These are phyloP conservation scores for Platanthera guangdongensis DNA, from an alignment of 106 monocot genomes.

Conservation along the genomic window DNA sequence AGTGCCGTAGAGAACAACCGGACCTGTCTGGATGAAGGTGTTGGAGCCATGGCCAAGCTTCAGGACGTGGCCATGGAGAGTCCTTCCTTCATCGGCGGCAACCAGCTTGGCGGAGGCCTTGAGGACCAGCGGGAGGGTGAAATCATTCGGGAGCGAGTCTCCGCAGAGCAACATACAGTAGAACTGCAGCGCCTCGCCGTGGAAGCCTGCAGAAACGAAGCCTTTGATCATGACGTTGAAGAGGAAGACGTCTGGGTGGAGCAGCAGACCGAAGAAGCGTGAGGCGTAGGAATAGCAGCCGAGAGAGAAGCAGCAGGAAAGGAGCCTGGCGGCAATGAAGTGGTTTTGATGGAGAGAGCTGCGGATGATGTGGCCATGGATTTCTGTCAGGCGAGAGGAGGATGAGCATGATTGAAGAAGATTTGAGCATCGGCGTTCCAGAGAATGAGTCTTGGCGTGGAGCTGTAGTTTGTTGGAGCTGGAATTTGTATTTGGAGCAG, in stretches of 20 bases:
- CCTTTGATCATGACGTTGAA: background rate
- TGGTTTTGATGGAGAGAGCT: slow-evolving; percentile 11
- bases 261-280: slow-evolving; percentile 5
- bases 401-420: background rate
- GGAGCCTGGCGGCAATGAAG: background rate
- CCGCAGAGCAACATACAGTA: background rate
- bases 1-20: background rate
- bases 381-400: background rate
- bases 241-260: background rate
- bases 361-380: background rate
- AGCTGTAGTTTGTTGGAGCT: background rate
- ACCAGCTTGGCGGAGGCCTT: background rate
- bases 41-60: background rate
- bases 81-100: background rate
- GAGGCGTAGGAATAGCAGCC: slow-evolving; percentile 1
- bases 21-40: slow-evolving; percentile 3
- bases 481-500: background rate
- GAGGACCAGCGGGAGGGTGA: slow-evolving; percentile 8
- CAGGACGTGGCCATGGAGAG: background rate
- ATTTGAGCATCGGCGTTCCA: background rate
- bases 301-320: slow-evolving; percentile 1
- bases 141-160: background rate
- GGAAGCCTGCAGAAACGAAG: background rate
- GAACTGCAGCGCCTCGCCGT: background rate
- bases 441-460: background rate